A percentile compares a stretch with the other conserved stretches of the same genome.
phyloP scores from a whole-genome alignment of 2,329 filamentous ascomycete species.

The Pseudogymnoascus sp. region DNA sequence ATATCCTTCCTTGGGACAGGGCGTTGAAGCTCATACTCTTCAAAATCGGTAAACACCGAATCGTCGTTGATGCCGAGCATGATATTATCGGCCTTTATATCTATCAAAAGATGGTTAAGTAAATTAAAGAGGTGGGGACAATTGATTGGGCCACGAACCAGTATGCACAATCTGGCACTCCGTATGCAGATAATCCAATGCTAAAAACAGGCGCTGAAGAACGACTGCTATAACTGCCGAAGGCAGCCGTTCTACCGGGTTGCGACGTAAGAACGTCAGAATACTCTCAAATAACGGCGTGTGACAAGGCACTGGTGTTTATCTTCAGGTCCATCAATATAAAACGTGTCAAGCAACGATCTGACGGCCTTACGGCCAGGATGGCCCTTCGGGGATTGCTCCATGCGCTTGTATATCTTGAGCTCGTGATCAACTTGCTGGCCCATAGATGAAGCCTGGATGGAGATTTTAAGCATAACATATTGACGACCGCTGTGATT shows the following conservation, averaged over 20 bases:
- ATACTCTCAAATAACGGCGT: conserved; percentile 28
- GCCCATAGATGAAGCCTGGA: conserved; percentile 14
- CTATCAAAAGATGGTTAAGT: conserved; percentile 21
- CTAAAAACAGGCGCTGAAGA: conserved; percentile 36
- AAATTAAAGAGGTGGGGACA: conserved; percentile 5
- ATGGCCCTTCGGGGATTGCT: conserved; percentile 24
- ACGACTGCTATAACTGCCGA: conserved; percentile 29
- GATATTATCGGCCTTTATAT: conserved; percentile 42
- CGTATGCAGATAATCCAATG: conserved; percentile 39
- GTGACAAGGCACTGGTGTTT: conserved; percentile 34
- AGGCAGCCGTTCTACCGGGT: conserved; percentile 33
- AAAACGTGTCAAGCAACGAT: conserved; percentile 33
- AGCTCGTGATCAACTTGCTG: conserved; percentile 29
- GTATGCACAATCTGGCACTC: conserved; percentile 41
- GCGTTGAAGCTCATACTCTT: conserved; percentile 33
- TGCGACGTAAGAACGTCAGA: conserved; percentile 23
- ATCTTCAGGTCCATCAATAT: conserved; percentile 31
- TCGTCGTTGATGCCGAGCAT: conserved; percentile 34
- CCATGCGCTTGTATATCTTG: conserved; percentile 37
- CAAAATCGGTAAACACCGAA: conserved; percentile 32
- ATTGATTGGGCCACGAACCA: conserved; percentile 28
- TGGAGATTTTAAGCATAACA: conserved; percentile 19
- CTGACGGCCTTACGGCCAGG: conserved; percentile 29
- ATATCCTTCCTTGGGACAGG: conserved; percentile 38
- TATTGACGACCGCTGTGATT: conserved; percentile 15